Evolutionary conservation across 2,329 filamentous ascomycete genomes (phyloP), one percentile per base, ranked within the genome.

Genomic region (Akanthomyces muscarius): DNA sequence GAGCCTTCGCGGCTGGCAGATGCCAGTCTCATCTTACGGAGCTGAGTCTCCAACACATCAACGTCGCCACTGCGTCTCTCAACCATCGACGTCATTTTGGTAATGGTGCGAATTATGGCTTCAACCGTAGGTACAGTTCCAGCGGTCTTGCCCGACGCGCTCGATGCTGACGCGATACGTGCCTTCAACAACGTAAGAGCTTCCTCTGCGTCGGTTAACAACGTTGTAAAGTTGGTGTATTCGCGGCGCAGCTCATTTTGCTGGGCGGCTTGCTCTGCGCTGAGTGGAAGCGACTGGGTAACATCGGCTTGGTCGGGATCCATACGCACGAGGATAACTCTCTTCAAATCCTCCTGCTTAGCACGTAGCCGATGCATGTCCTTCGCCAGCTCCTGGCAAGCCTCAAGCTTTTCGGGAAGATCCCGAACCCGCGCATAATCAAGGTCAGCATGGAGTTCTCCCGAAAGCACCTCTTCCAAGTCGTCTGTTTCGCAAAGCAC

Each of bases 1-100:
- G 73, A 81, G 45, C 71, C 78, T 70, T 82, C 77, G 47, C 80
- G 74, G 69, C 76, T 80, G 13, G 65, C 68, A 7, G 79, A 74
- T 10, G 75, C 74, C 13, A 91, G 75, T 7, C 83, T 83, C 25
- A 96, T 76, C 72, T 87, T 91, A 64, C 89, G 87, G 78, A 99
- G 86, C 72, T 97, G 91, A 54, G 88, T 86, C 76, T 98, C 95
- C 38, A 98, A 82, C 7, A 97, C 86, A 73, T 97, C 92, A 59
- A 99, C 87, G 69, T 98, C 94, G 63, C 89, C 91, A 71, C 90
- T 95, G 72, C 91, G 90, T 77, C 92, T 91, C 80, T 98, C 91
- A 0, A 90, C 90, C 89, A 97, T 94, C 64, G 81, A 85, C 41
- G 93, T 97, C 89, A 99, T 93, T 72, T 95, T 97, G 63, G 82